Evolutionary conservation across 768 basidiomycete genomes (phyloP), one percentile per base, ranked within the genome.

Genomic region (Leucosporidium scottii): DNA sequence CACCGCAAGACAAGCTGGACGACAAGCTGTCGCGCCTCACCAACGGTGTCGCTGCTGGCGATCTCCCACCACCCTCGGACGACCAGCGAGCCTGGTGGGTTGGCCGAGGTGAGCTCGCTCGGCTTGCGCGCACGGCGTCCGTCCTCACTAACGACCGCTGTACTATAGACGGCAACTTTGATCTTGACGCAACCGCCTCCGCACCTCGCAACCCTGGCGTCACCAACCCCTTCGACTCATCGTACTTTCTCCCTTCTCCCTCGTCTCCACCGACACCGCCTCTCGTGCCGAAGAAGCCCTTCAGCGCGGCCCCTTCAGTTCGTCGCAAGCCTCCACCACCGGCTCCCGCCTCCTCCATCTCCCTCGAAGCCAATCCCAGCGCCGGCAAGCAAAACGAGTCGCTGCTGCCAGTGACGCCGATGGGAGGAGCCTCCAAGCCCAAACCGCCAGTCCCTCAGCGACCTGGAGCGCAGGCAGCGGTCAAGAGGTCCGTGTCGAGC

Each of bases 31-130:
- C 61, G 3, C n/a, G 61, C 12, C 13, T 61, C 21, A n/a, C 44
- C 4, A 25, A 57, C 31, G 55, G 48, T 2, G 47, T 20, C 10
- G 30, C 56, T 0, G 13, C 27, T 36, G 8, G 28, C 12, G 34
- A 50, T 4, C 36, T 72, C 6, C 71, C 71, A 3, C 71, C 64
- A 18, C 71, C 71, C 0, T 66, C 65, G 21, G 60, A 65, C 55
- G 71, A 72, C 50, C 0, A 48, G 21, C 58, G 56, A 39, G 65
- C 65, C 0, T 72, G 71, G 71, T 72, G 71, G 71, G 61, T 65
- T 25, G 64, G 60, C 25, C 49, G 60, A 27, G 50, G 70, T 55
- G 15, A 50, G 64, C 55, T 23, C 17, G 18, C 18, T 7, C 20
- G 21, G 25, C 51, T 21, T 1, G 10, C 4, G 0, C 10, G n/a